Percentiles rank a stretch among this genome's conserved stretches.
These are phyloP conservation scores for Capronia epimyces DNA, from an alignment of 2,329 filamentous ascomycete species.

Conservation along the genomic window DNA sequence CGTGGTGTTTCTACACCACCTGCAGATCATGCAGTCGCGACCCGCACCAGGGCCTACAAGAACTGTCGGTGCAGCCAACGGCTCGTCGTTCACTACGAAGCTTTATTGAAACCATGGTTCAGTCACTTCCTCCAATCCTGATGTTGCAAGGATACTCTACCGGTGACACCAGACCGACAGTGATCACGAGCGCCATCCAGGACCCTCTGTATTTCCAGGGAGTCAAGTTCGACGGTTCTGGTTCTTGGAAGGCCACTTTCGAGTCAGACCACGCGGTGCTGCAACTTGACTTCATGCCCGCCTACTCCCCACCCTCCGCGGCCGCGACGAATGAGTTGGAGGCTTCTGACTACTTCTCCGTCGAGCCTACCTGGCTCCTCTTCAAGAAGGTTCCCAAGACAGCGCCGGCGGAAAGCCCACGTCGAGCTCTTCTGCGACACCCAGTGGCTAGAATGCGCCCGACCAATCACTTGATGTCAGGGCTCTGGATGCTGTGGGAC, in stretches of 20 bases:
- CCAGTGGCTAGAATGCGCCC: slow-evolving; percentile 48
- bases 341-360: slow-evolving; percentile 18
- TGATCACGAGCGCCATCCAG: slow-evolving; percentile 30
- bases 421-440: slow-evolving; percentile 41
- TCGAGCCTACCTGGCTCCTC: slow-evolving; percentile 43
- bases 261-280: slow-evolving; percentile 20
- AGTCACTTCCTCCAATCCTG: slow-evolving; percentile 8
- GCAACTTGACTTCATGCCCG: slow-evolving; percentile 16
- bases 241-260: slow-evolving; percentile 43
- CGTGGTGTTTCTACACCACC: slow-evolving; percentile 21
- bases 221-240: slow-evolving; percentile 32
- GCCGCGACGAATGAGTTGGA: neutral
- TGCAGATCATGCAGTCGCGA: slow-evolving; percentile 19
- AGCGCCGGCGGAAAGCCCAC: slow-evolving; percentile 37
- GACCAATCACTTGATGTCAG: slow-evolving; percentile 31
- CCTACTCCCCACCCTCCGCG: slow-evolving; percentile 1
- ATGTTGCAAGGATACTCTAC: neutral
- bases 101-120: slow-evolving; percentile 4
- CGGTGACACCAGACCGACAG: slow-evolving; percentile 27
- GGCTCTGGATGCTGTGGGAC: slow-evolving; percentile 43
- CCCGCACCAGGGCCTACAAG: slow-evolving; percentile 9
- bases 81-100: neutral
- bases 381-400: slow-evolving; percentile 41
- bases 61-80: neutral
- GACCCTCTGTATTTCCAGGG: slow-evolving; percentile 34